These are phyloP conservation scores for Fusarium setosum DNA, from an alignment of 2,329 filamentous ascomycete species.

Conservation along the genomic window DNA sequence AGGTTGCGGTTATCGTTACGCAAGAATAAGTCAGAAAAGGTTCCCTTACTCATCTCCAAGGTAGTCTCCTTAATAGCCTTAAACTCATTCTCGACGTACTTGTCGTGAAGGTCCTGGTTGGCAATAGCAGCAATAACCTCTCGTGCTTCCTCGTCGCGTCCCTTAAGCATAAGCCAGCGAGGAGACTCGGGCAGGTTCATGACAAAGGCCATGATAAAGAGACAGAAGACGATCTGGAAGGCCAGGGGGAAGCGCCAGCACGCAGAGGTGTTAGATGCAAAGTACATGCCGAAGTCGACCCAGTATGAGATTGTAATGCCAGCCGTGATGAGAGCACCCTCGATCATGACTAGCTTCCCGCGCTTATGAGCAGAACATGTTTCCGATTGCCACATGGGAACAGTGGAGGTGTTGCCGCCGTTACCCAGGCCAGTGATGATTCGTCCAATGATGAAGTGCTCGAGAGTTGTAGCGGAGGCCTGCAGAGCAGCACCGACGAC, in stretches of 20 bases:
- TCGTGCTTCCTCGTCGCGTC: conserved; percentile 58
- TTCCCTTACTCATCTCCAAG: conserved; percentile 73
- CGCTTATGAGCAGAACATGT: conserved; percentile 67
- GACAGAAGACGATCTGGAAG: conserved; percentile 66
- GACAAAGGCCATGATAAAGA: conserved; percentile 66
- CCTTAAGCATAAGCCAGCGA: conserved; percentile 59
- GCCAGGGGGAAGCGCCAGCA: conserved; percentile 70
- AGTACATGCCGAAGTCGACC: conserved; percentile 69
- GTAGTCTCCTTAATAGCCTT: conserved; percentile 73
- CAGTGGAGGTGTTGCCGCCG: conserved; percentile 66
- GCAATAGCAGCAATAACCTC: conserved; percentile 64
- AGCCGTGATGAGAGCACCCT: conserved; percentile 67
- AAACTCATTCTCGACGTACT: conserved; percentile 68
- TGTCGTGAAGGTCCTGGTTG: conserved; percentile 64
- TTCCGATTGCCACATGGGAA: conserved; percentile 71
- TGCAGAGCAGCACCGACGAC: conserved; percentile 70
- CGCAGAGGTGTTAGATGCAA: conserved; percentile 51
- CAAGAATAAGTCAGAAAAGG: conserved; percentile 68
- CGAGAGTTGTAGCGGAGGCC: conserved; percentile 63
- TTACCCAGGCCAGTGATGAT: conserved; percentile 70
- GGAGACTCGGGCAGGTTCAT: conserved; percentile 66
- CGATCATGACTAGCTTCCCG: conserved; percentile 71
- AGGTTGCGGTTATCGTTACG: conserved; percentile 67
- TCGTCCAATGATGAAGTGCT: conserved; percentile 68
- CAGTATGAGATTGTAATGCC: conserved; percentile 70